Evolutionary conservation across 371 early-diverging fungal species (phyloP), one percentile per base, ranked within the genome.

Genomic region (Dichotomocladium elegans): DNA sequence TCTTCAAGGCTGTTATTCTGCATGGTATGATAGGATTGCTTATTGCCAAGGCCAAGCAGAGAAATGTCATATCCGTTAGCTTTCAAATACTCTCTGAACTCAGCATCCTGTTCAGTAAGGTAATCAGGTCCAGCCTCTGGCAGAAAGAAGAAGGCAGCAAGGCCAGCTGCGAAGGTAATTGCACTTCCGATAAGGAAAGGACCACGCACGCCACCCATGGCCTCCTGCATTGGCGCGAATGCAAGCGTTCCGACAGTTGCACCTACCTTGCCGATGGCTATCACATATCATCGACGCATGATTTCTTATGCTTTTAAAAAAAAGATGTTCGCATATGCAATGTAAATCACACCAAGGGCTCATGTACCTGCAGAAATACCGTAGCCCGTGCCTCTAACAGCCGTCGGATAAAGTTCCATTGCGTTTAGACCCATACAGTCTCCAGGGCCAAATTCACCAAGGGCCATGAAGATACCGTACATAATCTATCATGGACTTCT

Each of bases 321-420:
- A 37, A 25, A 34, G 33, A 41, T 51, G 24, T 14, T 11, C 10
- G 27, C 17, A n/a, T 30, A 10, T n/a, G n/a, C n/a, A 12, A 4
- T 14, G 14, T 52, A 42, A 21, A 42, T 19, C 29, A 5, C 21
- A 9, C 48, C 34, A 14, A 15, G 9, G 12, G 3, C 11, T 25
- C 4, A 15, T 37, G 26, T 55, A 60, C 60, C 51, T 43, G 85
- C 85, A 17, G 83, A 79, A 61, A 82, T 74, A 43, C 82, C 83
- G 47, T 85, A 85, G 34, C 77, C 74, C 19, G 82, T 80, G 21
- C 85, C 85, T 46, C 85, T 69, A 6, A 85, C 68, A 21, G 82
- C 79, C 2, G 85, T 85, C 17, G 84, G 84, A 41, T 63, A 76
- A 4, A 72, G 29, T 53, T 82, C 83, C 52, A 79, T 77, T 1